A percentile compares a stretch with the other conserved stretches of the same genome.
Conservation (phyloP, 2,329 filamentous ascomycete genomes). For the Penicillium glabrum region DNA sequence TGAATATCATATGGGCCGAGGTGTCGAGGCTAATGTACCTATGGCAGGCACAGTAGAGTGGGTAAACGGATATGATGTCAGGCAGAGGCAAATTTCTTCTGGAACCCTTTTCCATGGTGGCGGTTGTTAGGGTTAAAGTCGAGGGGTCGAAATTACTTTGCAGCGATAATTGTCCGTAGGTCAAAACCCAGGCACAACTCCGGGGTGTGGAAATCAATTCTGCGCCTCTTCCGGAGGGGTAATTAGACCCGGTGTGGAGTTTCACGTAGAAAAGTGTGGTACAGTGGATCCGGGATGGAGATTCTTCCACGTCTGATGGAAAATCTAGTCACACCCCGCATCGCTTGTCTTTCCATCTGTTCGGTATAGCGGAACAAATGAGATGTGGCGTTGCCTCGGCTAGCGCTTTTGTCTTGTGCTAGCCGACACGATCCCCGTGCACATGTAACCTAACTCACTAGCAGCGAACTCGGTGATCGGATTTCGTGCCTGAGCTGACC, state of each 20-base stretch:
- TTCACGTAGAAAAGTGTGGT: neutral
- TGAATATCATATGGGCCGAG: neutral
- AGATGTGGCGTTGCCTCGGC: neutral
- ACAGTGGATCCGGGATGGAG: neutral
- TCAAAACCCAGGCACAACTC: no score
- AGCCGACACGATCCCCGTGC: neutral
- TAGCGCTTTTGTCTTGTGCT: neutral
- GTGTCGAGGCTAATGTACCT: neutral
- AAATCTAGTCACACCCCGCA: neutral
- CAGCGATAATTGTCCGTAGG: neutral
- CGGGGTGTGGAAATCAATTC: neutral
- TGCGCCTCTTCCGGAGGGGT: neutral
- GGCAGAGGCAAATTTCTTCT: neutral
- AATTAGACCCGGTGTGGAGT: neutral
- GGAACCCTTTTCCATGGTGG: neutral
- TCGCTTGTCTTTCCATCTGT: neutral
- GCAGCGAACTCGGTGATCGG: neutral
- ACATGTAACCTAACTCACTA: neutral
- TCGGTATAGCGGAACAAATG: neutral
- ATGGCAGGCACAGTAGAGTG: neutral
- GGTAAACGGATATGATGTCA: neutral
- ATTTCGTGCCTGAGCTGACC: neutral
- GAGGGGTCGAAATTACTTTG: neutral
- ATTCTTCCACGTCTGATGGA: neutral
- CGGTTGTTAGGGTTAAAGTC: neutral